A percentile compares a stretch with the other conserved stretches of the same genome.
phyloP scores from a whole-genome alignment of 176 grass and related monocot genomes.

The Coix lacrymajobi region DNA sequence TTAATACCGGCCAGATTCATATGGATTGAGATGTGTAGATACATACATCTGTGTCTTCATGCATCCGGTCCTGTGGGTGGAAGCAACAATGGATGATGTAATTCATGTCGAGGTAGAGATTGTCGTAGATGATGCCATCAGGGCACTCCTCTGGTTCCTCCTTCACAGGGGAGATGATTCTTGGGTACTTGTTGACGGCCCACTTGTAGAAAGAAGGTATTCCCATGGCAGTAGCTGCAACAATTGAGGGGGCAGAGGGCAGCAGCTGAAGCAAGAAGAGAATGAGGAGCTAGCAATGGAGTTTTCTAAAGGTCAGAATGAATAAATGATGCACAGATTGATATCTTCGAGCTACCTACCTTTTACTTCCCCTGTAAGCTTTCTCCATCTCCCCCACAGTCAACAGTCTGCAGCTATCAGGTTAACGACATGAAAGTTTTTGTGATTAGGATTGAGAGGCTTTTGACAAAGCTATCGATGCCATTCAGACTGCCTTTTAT shows the following conservation, averaged over 20 bases:
- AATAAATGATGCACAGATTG: background rate
- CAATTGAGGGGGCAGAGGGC: background rate
- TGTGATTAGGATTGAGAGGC: background rate
- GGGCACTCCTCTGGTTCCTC: background rate
- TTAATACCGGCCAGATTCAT: background rate
- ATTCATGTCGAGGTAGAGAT: conserved; percentile 69
- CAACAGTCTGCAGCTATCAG: background rate
- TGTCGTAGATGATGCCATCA: conserved; percentile 30
- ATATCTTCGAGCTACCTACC: background rate
- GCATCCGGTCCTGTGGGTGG: conserved; percentile 47
- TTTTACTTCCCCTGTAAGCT: background rate
- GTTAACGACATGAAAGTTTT: background rate
- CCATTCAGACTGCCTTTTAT: background rate
- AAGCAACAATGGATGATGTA: conserved; percentile 52
- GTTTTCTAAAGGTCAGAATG: background rate
- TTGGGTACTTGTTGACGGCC: conserved; percentile 48
- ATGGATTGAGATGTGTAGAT: background rate
- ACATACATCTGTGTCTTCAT: background rate
- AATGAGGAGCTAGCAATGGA: background rate
- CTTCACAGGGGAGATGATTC: conserved; percentile 4
- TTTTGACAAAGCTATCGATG: background rate
- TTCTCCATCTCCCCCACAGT: background rate
- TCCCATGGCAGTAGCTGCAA: conserved; percentile 28
- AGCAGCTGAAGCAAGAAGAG: background rate
- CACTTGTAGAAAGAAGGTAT: conserved; percentile 53